Evolutionary conservation across 192 early-diverging fungal genomes (phyloP), one percentile per base, ranked within the genome.

Genomic region (Dispira simplex): DNA sequence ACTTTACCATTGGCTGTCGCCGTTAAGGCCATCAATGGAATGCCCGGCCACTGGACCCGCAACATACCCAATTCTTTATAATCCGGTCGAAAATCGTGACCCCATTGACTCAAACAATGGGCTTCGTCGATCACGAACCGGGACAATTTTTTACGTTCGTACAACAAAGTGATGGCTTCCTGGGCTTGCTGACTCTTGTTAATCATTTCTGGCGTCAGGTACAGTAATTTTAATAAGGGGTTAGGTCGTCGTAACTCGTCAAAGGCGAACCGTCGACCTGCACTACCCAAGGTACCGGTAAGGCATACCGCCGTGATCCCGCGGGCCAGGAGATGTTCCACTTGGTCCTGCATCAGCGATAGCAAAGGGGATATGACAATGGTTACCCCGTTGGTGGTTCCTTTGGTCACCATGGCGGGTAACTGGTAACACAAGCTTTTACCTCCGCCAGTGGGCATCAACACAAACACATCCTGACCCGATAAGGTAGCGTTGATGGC

Each of bases 391-490:
- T 70, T 67, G 13, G 85, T 89, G 8, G 53, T 63, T 64, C 79
- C 85, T 52, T 76, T 76, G 44, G 70, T 75, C n/a, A 92, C 60
- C 23, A 89, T 66, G 5, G 91, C 88, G 0, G 92, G 92, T 11
- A 98, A 76, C 75, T 94, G 92, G 68, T 95, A 98, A 71, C 95
- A 98, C 18, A 98, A 75, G 63, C 86, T 89, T 70, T 98, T 98
- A 2, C 95, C 95, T 0, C 92, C 93, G 46, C 95, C 95, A 0
- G 95, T 98, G 0, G 95, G 95, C 95, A 98, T 98, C n/a, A 98
- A 77, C 43, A 98, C 88, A 74, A 98, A 90, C 9, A 85, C 83
- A 64, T 98, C 95, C 51, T 83, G 75, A 8, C 90, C 93, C 14
- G 73, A 65, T 8, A 96, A 66, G 0, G 91, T 87, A 1, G 89